A percentile compares a stretch with the other conserved stretches of the same genome.
Evolutionary conservation across 2,329 filamentous ascomycete species (phyloP).

Genomic region (Beauveria scarabaeidicola): DNA sequence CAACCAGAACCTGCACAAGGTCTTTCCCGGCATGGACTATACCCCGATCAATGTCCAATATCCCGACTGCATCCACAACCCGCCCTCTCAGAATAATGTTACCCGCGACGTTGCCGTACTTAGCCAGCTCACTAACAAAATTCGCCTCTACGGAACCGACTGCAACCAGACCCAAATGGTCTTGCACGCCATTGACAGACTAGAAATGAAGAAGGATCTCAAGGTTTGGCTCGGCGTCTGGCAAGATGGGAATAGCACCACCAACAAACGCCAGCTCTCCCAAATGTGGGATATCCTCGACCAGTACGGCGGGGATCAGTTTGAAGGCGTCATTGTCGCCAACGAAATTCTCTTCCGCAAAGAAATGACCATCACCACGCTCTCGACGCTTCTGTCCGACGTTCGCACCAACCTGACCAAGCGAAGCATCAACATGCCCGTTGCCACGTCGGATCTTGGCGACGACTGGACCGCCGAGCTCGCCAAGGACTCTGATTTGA

Average conservation of each 20-base stretch:
- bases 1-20: conserved; percentile 76
- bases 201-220: conserved; percentile 62
- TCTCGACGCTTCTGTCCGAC: conserved; percentile 55
- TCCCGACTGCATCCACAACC: conserved; percentile 67
- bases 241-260: conserved; percentile 76
- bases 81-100: conserved; percentile 87
- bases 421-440: conserved; percentile 59
- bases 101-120: conserved; percentile 86
- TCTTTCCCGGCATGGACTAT: conserved; percentile 94
- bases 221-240: conserved; percentile 94
- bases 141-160: conserved; percentile 89
- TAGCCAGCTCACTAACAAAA: conserved; percentile 77
- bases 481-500: conserved; percentile 64
- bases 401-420: conserved; percentile 66
- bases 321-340: conserved; percentile 74
- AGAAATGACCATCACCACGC: conserved; percentile 56
- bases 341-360: conserved; percentile 73
- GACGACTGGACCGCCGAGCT: conserved; percentile 73
- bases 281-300: conserved; percentile 83
- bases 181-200: conserved; percentile 66
- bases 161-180: conserved; percentile 97
- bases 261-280: conserved; percentile 69
- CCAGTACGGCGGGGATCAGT: conserved; percentile 55
- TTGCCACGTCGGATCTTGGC: conserved; percentile 83
- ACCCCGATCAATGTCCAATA: conserved; percentile 88